These are phyloP conservation scores for Sequoia sempervirens DNA, from an alignment of 75 land plant genomes.

Conservation along the genomic window DNA sequence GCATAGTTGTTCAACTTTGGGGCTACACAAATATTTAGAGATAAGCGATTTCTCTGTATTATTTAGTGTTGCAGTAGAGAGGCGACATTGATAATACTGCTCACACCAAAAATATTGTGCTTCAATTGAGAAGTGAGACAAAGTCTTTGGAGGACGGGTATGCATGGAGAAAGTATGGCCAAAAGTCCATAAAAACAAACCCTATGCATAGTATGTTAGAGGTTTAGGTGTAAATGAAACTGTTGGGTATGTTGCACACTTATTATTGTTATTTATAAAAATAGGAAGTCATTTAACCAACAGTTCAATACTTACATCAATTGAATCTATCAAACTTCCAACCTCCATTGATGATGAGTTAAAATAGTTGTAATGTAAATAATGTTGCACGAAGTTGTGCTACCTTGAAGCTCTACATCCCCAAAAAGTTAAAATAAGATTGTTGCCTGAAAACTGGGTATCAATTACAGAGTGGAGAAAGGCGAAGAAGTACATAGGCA, in stretches of 20 bases:
- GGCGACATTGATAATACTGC: too few species aligned
- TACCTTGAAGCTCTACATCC: conserved; percentile 27
- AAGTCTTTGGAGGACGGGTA: too few species aligned
- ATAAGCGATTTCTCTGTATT: neutral
- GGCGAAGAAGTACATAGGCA: conserved; percentile 27
- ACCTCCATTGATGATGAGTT: neutral
- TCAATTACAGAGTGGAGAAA: conserved; percentile 25
- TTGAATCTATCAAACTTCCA: neutral
- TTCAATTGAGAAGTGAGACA: too few species aligned
- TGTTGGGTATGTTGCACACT: conserved; percentile 9
- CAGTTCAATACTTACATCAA: neutral
- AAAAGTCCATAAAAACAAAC: too few species aligned
- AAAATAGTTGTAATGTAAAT: neutral
- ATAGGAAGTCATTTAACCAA: neutral
- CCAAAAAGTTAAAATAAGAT: conserved; percentile 47
- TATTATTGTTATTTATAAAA: neutral
- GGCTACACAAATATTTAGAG: neutral
- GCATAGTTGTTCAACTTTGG: neutral
- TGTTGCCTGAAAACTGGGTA: conserved; percentile 43
- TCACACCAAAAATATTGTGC: too few species aligned
- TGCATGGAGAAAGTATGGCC: too few species aligned
- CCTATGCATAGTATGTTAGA: too few species aligned
- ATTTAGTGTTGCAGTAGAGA: too few species aligned
- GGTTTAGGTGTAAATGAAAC: conserved; percentile 7
- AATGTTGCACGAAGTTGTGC: conserved; percentile 15